These are phyloP conservation scores for Lactarius indigo DNA, from an alignment of 768 basidiomycete species.

Conservation along the genomic window DNA sequence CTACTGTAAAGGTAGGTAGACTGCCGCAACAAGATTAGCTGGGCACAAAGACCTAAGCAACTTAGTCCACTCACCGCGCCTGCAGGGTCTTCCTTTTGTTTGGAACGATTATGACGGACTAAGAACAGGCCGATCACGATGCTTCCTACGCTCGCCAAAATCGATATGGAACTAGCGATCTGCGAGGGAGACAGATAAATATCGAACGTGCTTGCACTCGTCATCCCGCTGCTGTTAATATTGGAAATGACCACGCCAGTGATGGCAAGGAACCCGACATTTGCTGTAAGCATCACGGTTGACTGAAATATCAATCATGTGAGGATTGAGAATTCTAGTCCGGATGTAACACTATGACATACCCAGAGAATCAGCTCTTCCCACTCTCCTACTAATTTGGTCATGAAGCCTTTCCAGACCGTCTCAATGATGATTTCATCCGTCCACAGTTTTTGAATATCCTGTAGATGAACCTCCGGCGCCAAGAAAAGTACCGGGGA, in stretches of 20 bases:
- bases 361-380: conserved; percentile 2
- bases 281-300: conserved; percentile 27
- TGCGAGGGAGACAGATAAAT: background rate
- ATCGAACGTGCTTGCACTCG: background rate
- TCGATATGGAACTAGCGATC: conserved; percentile 48
- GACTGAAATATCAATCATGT: conserved; percentile 20
- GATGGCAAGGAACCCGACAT: conserved; percentile 33
- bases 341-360: background rate
- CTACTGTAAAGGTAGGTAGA: conserved; percentile 26
- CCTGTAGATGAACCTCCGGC: conserved; percentile 1
- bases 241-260: conserved; percentile 25
- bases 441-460: background rate
- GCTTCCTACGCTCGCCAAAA: conserved; percentile 44
- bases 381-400: background rate
- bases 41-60: background rate
- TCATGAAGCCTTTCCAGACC: background rate
- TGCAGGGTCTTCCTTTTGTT: conserved; percentile 34
- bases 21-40: conserved; percentile 2
- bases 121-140: conserved; percentile 46
- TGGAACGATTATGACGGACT: conserved; percentile 39
- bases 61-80: background rate
- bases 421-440: conserved; percentile 1
- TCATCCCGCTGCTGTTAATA: background rate
- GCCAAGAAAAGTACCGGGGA: background rate
- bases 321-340: background rate